phyloP scores from a whole-genome alignment of 2,329 filamentous ascomycete species.

The Cladophialophora carrionii region DNA sequence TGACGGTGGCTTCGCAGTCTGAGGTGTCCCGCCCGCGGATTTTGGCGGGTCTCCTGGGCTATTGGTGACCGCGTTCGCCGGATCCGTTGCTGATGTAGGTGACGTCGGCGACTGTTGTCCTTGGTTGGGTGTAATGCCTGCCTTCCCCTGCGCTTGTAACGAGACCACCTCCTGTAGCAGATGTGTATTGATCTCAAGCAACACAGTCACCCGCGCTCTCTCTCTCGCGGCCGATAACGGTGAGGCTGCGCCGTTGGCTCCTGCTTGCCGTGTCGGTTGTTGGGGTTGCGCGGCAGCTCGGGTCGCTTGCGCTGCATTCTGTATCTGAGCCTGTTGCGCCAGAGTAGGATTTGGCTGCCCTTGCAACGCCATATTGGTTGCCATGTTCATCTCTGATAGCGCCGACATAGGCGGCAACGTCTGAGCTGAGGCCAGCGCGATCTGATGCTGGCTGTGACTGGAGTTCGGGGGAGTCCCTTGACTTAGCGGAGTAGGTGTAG shows the following conservation, averaged over 20 bases:
- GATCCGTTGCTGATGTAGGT: constrained; percentile 37
- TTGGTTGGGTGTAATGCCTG: constrained; percentile 43
- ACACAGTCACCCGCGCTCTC: constrained; percentile 50
- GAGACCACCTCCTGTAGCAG: constrained; percentile 54
- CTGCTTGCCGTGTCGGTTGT: constrained; percentile 12
- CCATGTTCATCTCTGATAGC: constrained; percentile 23
- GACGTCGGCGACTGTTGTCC: constrained; percentile 44
- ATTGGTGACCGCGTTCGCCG: constrained; percentile 33
- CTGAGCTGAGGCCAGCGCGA: constrained; percentile 15
- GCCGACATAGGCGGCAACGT: constrained; percentile 11
- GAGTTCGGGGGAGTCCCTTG: constrained; percentile 29
- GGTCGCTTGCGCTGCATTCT: constrained; percentile 31
- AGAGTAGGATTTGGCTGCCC: constrained; percentile 28
- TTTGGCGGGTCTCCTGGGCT: constrained; percentile 43
- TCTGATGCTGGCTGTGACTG: constrained; percentile 20
- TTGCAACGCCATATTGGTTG: constrained; percentile 23
- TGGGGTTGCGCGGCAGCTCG: constrained; percentile 23
- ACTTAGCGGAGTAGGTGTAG: constrained; percentile 34
- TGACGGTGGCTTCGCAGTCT: constrained; percentile 40
- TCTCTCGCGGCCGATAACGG: constrained; percentile 47
- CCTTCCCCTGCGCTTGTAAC: constrained; percentile 51
- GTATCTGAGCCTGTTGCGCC: constrained; percentile 35
- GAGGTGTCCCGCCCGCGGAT: constrained; percentile 29
- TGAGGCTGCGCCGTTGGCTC: constrained; percentile 22
- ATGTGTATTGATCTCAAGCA: constrained; percentile 54